Base-by-base conservation (phyloP, 768 basidiomycete genomes). In the Favolaschia claudopus region DNA sequence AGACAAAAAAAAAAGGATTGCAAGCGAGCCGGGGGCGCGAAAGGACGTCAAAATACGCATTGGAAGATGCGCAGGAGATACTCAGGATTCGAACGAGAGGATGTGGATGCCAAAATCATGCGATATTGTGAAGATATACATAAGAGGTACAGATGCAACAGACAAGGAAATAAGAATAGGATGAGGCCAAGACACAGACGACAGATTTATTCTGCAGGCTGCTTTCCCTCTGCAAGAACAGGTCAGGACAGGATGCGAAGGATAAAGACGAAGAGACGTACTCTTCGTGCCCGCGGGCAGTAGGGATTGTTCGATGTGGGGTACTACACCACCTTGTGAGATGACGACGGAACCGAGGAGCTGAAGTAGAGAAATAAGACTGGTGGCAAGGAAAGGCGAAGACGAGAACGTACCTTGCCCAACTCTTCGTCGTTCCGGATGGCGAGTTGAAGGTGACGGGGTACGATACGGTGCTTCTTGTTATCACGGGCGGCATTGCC, bases 391-490 rank as follows among this genome's bases (percentile, higher is more conserved):
- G 33, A 51, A 14, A 20, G 1, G 13, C 7, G 20, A 10, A 15
- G 7, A 14, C 9, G 24, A 25, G 10, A 25, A 25, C 43, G 29
- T 24, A 55, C 60, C 28, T 58, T 58, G 45, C 56, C 85, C 58
- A 66, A 89, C 89, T 93, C 94, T 76, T 96, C 94, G 62, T 96
- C 94, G 74, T 96, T 94, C 48, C 95, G 87, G 77, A 97, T 95
- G 62, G 95, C 95, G 63, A 96, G 87, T 75, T 97, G 95, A 44
- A 96, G 79, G 77, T 97, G 95, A 75, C 95, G 90, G 42, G 95
- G 95, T 25, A 96, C 92, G 70, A 96, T 96, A 86, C 95, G 93
- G 64, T 93, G 91, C 80, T 95, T 93, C 84, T 93, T 93, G 83
- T 93, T 93, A 77, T 91, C 92, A 55, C 92, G 89, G 38, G 92